These are phyloP conservation scores for Globisporangium lucens DNA, from an alignment of 352 stramenopile genomes.

Conservation along the genomic window DNA sequence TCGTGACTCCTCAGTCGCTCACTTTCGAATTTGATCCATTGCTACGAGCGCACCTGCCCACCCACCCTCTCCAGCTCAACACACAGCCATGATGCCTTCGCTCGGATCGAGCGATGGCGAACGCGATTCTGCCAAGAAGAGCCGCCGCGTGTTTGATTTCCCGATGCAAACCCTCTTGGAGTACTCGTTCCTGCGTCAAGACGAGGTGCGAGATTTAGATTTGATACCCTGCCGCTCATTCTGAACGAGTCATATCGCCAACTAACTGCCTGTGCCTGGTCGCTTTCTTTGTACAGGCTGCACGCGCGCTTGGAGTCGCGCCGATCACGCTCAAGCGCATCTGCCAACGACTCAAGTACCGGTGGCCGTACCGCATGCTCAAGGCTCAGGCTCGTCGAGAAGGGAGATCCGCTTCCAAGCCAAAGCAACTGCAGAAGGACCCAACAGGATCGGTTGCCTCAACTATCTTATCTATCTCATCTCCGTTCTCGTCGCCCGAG, in stretches of 20 bases:
- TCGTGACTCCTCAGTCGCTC: neutral
- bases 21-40: slow-evolving; percentile 4
- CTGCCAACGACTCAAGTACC: slow-evolving; percentile 39
- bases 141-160: slow-evolving; percentile 50
- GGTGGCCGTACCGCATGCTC: slow-evolving; percentile 47
- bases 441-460: neutral
- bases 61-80: neutral
- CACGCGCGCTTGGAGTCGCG: slow-evolving; percentile 33
- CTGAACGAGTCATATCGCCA: too few relatives aligned
- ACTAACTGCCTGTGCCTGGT: neutral
- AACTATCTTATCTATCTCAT: neutral
- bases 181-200: slow-evolving; percentile 46
- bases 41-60: neutral
- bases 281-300: slow-evolving; percentile 21
- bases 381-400: slow-evolving; percentile 36
- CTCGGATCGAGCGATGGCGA: neutral
- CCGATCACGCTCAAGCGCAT: slow-evolving; percentile 70
- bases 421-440: neutral
- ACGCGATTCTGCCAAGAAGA: slow-evolving; percentile 26
- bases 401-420: neutral
- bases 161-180: slow-evolving; percentile 29
- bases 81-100: neutral
- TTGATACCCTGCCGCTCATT: neutral
- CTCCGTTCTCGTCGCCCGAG: slow-evolving; percentile 3
- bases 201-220: slow-evolving; percentile 25